Base-by-base conservation (phyloP, 1,139 yeast genomes). In the Geotrichum reessii region DNA sequence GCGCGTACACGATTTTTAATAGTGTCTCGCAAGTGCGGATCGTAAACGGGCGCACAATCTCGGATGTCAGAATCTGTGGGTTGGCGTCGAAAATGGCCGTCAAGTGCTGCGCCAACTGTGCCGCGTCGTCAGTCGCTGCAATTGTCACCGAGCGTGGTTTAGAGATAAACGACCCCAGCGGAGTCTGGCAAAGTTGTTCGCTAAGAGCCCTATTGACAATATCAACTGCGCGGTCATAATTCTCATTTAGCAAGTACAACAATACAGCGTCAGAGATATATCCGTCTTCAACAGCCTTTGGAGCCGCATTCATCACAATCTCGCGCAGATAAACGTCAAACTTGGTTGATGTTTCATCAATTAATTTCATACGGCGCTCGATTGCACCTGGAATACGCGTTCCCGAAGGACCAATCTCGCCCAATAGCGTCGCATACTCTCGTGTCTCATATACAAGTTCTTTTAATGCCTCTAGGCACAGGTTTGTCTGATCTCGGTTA, bases 201-300 rank as follows among this genome's bases (percentile, higher is more conserved):
- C 97, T 91, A 55, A 93, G 76, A 33, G 90, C 74, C 67, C 83
- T 82, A 74, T 90, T 92, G 63, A 92, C 82, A 62, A 90, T 81
- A 0, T 81, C 73, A 14, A 92, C 81, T 14, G 90, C 98, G 28
- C 89, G 85, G 68, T 88, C 88, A 71, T 86, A 87, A 67, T 92
- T 96, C 73, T 89, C 95, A 58, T 96, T 83, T 63, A 92, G 80
- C 74, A 92, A 97, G 70, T 89, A 93, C 60, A 93, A 78, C 59
- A 89, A 76, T 59, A 95, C 81, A 9, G 98, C 90, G 70, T 95
- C 98, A 62, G 87, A 83, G 4, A 85, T 79, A 66, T 97, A 81
- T 2, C 98, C 98, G 69, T 91, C 98, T 65, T 90, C 95, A 68
- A 89, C 95, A 33, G 98, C 96, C 65, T 83, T 84, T 56, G 80